Evolutionary conservation across 1,284 basidiomycete species (phyloP), one percentile per base, ranked within the genome.

Genomic region (Athelia psychrophila): DNA sequence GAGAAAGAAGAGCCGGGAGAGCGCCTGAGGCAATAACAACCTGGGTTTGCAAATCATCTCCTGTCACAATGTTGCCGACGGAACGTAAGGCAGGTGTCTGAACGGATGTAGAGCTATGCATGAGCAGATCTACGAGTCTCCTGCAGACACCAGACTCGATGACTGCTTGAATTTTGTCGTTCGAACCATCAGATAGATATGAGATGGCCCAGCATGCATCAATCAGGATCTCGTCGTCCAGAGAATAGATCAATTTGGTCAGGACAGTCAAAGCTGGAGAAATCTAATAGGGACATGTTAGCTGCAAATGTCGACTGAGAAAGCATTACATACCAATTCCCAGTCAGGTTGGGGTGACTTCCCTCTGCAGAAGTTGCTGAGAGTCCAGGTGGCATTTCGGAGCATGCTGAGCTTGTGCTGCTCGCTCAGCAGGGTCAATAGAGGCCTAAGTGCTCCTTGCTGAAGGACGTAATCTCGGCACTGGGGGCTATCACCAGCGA

Each of bases 181-280:
- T 98, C 48, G 95, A 94, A 42, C 97, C 97, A 69, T 99, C 97
- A 2, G 97, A 99, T 32, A 99, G 88, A 75, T 99, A 99, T 24
- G 95, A 98, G 70, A 99, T 97, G 44, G 97, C 97, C 97, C 97
- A 99, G 80, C 97, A 99, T 25, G 97, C 97, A 70, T 99, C 97
- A 67, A 99, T 99, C 64, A 99, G 78, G 56, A 98, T 97, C 74
- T 99, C 97, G 66, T 99, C 96, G 68, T 99, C 97, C 65, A 98
- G 84, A 47, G 96, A 98, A 76, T 99, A 99, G 71, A 99, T 98
- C 63, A 99, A 78, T 75, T 99, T 99, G 54, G 95, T 98, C 58
- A 99, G 80, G 54, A 98, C 93, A 42, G 92, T 92, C 47, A 99
- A 79, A 45, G 97, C 96, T 20, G 97, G 97, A 16, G 94, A 93